These are phyloP conservation scores for Rheum nobile DNA, from an alignment of 148 eudicot species.

Conservation along the genomic window DNA sequence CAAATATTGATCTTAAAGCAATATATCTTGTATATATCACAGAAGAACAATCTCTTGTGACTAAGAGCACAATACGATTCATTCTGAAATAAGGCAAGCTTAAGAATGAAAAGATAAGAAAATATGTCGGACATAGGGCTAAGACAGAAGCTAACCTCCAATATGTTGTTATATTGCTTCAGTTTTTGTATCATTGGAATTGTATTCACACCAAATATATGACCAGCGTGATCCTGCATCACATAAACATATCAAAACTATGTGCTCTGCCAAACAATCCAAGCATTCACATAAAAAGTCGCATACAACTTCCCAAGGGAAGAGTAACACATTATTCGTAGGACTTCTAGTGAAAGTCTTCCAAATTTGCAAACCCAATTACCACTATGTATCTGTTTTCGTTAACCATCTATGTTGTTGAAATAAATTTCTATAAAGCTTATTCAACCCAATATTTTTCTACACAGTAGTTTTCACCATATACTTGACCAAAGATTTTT, in stretches of 20 bases:
- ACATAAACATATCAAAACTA: constrained; percentile 1
- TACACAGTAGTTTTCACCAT: not conserved
- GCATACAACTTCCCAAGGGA: not conserved
- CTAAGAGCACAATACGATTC: not conserved
- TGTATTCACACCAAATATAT: constrained; percentile 94
- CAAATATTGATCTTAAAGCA: not conserved
- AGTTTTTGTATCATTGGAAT: constrained; percentile 72
- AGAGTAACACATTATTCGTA: not conserved
- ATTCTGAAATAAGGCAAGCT: constrained; percentile 2
- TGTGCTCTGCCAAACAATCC: not conserved
- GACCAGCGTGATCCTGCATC: constrained; percentile 96
- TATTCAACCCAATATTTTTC: not conserved
- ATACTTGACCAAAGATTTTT: not conserved
- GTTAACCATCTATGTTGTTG: not conserved
- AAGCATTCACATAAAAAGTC: not conserved
- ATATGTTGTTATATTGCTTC: constrained; percentile 73
- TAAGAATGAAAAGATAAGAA: not conserved
- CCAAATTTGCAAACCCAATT: not conserved
- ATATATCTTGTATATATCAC: not conserved
- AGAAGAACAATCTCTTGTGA: constrained; percentile 1
- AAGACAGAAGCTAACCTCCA: constrained; percentile 45
- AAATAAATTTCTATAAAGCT: not conserved
- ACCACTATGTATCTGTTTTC: not conserved
- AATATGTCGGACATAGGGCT: not conserved
- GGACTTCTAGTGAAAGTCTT: not conserved